Conservation (phyloP, 2,329 filamentous ascomycete genomes). For the Alternaria sp. region DNA sequence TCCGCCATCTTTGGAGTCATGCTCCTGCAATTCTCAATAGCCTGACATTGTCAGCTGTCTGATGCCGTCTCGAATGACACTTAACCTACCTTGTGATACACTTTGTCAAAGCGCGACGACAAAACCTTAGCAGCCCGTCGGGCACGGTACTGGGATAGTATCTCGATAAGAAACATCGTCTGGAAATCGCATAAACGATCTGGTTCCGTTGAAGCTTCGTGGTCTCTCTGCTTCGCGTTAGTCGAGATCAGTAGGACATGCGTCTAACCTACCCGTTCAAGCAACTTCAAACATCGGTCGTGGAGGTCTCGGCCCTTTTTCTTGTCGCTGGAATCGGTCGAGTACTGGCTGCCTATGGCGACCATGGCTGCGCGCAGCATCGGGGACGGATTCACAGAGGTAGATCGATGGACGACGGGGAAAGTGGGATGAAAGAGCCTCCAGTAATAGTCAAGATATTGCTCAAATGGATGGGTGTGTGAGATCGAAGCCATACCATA, state of each 20-base stretch:
- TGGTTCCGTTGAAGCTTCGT: constrained; percentile 32
- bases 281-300: constrained; percentile 52
- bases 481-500: constrained; percentile 50
- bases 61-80: background rate
- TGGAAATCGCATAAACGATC: constrained; percentile 54
- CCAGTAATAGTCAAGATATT: constrained; percentile 57
- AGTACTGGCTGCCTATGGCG: constrained; percentile 54
- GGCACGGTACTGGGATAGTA: constrained; percentile 53
- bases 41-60: constrained; percentile 28
- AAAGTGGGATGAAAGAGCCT: constrained; percentile 55
- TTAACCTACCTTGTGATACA: constrained; percentile 46
- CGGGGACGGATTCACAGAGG: constrained; percentile 51
- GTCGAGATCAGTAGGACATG: background rate
- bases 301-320: constrained; percentile 51
- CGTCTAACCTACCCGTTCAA: constrained; percentile 42
- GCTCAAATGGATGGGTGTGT: constrained; percentile 46
- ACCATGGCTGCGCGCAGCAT: constrained; percentile 57
- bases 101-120: constrained; percentile 49
- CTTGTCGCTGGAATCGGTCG: constrained; percentile 44
- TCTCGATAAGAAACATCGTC: constrained; percentile 54
- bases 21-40: constrained; percentile 29
- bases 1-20: constrained; percentile 28
- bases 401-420: constrained; percentile 55
- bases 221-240: constrained; percentile 39
- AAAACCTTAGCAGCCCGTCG: constrained; percentile 49